Evolutionary conservation across 768 basidiomycete genomes (phyloP).

Genomic region (Auriscalpium orientale): DNA sequence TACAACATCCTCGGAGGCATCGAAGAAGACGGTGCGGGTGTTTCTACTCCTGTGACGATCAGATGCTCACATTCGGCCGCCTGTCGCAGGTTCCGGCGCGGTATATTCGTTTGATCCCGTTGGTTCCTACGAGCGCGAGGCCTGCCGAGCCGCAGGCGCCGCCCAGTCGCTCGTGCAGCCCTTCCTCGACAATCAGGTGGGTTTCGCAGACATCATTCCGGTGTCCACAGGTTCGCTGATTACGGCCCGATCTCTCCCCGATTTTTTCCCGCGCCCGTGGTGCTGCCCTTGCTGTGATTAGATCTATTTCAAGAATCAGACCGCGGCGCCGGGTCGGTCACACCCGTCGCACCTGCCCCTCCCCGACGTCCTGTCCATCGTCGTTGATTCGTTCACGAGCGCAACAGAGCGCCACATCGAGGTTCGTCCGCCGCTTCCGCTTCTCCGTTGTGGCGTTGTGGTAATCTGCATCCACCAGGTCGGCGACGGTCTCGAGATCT

Average conservation of each 20-base stretch:
- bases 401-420: slow-evolving; percentile 99
- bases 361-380: slow-evolving; percentile 70
- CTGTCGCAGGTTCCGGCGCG: slow-evolving; percentile 72
- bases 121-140: slow-evolving; percentile 95
- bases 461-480: slow-evolving; percentile 43
- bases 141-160: slow-evolving; percentile 92
- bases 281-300: slow-evolving; percentile 29
- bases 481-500: slow-evolving; percentile 93
- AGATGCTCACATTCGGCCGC: slow-evolving; percentile 7
- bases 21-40: slow-evolving; percentile 83
- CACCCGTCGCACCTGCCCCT: slow-evolving; percentile 83
- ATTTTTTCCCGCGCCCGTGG: slow-evolving; percentile 32
- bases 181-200: slow-evolving; percentile 96
- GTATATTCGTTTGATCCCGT: slow-evolving; percentile 99
- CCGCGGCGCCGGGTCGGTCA: slow-evolving; percentile 56
- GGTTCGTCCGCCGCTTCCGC: slow-evolving; percentile 35
- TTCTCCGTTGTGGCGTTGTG: background rate
- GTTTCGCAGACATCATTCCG: slow-evolving; percentile 18
- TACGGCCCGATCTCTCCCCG: slow-evolving; percentile 38
- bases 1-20: slow-evolving; percentile 96
- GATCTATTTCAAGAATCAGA: slow-evolving; percentile 99
- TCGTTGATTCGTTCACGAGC: slow-evolving; percentile 93
- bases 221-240: background rate
- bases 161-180: slow-evolving; percentile 94
- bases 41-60: slow-evolving; percentile 4